Base-by-base conservation (phyloP, 257 asterid species). In the Jacaranda mimosifolia region DNA sequence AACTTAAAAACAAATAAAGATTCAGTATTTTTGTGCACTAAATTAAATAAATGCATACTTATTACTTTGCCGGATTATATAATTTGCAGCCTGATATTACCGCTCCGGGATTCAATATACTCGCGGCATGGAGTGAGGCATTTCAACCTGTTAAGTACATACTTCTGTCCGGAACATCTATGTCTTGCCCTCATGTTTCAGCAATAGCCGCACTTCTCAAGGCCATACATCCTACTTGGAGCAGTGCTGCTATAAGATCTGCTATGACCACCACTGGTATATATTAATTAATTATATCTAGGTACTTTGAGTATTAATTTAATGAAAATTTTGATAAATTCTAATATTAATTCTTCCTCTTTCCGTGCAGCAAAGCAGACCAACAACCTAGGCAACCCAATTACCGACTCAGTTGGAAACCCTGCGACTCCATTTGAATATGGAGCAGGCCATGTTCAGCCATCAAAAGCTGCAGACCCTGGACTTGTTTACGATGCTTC, bases 41-140 rank as follows among this genome's bases (percentile, higher is more conserved):
- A 19, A 26, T 26, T 26, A 26, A 26, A 26, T 26, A 26, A 26
- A 26, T 26, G 32, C 32, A 26, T 26, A 26, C 1, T 26, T 26
- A 26, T 26, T 26, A 26, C 32, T 26, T 26, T 26, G 32, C 32
- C 32, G 32, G 32, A 26, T 7, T 48, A 7, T 17, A 42, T 9
- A 42, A 42, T 42, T 19, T 63, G 68, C 85, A 91, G 96, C 96
- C 94, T 1, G 94, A 90, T 76, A 83, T 92, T 73, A 87, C 93
- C 11, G 97, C 94, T 5, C 96, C 97, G 0, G 93, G 94, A 12
- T 53, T 90, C 9, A 83, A 89, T 18, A 84, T 90, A 78, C 76
- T 89, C 66, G 97, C 96, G 14, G 92, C 96, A 6, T 90, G 91
- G 91, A 89, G 87, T 43, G 86, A 78, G 56, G 88, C 81, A 3